Evolutionary conservation across 192 early-diverging fungal species (phyloP), one percentile per base, ranked within the genome.

Genomic region (Phycomyces blakesleeanus): DNA sequence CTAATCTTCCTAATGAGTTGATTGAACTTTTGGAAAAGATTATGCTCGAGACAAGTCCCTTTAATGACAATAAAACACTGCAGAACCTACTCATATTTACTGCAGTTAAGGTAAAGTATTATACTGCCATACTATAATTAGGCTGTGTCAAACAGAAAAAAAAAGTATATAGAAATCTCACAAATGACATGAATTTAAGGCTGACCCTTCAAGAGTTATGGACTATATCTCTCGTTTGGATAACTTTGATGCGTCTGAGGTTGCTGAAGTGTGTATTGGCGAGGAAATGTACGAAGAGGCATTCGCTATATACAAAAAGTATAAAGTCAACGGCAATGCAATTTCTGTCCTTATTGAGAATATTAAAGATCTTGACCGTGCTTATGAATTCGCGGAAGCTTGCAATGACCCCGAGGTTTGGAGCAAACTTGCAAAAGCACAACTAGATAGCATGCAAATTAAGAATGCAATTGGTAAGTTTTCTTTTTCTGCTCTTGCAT

Each of bases 71-170:
- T 82, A 83, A 90, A 63, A 97, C 93, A 64, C 81, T 99, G 53
- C 95, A 99, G 80, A 99, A 99, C 75, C 81, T 99, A 70, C 83
- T 99, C 67, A 97, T 99, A 61, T 78, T 98, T 61, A 99, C 97
- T 12, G 97, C 97, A 6, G 89, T 99, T 69, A 95, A 93, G 77
- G 84, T 85, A 60, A 27, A 7, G 7, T 34, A n/a, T n/a, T n/a
- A n/a, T 34, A 34, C 7, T 34, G 2, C 3, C 7, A 7, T 34
- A 34, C 29, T 34, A 5, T 2, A 5, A 34, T 34, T 34, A 34
- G 29, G 7, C 7, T 34, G 29, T 34, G 7, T 5, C 2, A 34
- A 34, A 34, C 2, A 34, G 7, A 34, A 34, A 34, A 34, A 34
- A 34, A 34, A 50, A 18, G 24, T 55, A n/a, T 49, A 41, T 41